Evolutionary conservation across 108 stramenopile species (phyloP), one percentile per base, ranked within the genome.

Genomic region (Conticribra weissflogii): DNA sequence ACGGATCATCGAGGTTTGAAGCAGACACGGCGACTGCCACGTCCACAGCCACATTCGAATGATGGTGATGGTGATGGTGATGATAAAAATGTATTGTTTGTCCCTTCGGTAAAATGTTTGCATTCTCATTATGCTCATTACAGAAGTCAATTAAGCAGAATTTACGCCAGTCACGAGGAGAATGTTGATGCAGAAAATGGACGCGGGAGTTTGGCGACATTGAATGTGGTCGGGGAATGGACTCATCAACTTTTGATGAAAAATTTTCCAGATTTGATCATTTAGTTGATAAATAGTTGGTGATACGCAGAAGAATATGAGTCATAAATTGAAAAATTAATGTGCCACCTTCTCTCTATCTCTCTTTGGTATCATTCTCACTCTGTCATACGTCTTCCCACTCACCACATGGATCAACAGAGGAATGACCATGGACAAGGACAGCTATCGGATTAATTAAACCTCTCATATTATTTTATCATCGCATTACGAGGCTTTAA

Each of bases 61-160:
- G n/a, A n/a, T n/a, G n/a, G n/a, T n/a, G n/a, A n/a, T 47, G 16
- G 27, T 58, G 32, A 21, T 0, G 5, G 29, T 33, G 33, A 71
- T 46, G 58, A 31, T 30, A 21, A 50, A 22, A 0, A 21, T 21
- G 14, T 23, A 5, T 18, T 48, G 3, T 71, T 64, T 27, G 66
- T 73, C 21, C 74, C 86, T 24, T 81, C 83, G 3, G 81, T 88
- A 59, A 91, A 91, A 53, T 91, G 87, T 65, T 54, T 91, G 19
- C 87, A 91, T 74, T 78, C 90, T 14, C 90, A 91, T 66, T 91
- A 91, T 70, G 90, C 90, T 28, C 87, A 88, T 58, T 91, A 81
- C 74, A 79, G 87, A 46, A 86, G 85, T 68, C 76, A 73, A 25
- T 21, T 60, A 28, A 25, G 59, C 29, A 18, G 41, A 17, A 33